Base-by-base conservation (phyloP, 2,329 filamentous ascomycete species). In the Monilinia polystroma region DNA sequence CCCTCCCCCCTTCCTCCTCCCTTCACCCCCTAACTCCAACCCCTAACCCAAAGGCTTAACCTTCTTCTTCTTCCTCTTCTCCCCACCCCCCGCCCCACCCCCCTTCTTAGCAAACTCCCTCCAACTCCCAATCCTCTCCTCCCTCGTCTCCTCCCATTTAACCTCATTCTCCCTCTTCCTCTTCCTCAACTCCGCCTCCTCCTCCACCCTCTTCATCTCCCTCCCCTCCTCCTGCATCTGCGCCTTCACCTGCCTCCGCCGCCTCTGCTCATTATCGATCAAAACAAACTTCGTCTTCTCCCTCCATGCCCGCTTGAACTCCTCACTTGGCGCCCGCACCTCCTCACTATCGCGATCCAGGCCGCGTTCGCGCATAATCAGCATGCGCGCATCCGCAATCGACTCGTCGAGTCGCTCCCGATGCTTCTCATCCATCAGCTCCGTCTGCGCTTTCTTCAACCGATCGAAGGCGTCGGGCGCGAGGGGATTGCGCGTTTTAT, bases 391-490 rank as follows among this genome's bases (percentile, higher is more conserved):
- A 78, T 99, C 95, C 49, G 94, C 91, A 73, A 98, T 98, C 73
- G 92, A 91, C 80, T 98, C 95, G 81, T 99, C 95, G 1, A 99
- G 88, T 47, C 87, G 85, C 69, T 85, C 86, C 68, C 95, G 92
- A 76, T 92, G 86, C 80, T 97, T 97, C 81, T 98, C 94, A 78
- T 99, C 95, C 82, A 96, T 90, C 5, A 99, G 86, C 73, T 92
- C 87, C 2, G 88, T 90, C 76, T 98, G 93, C 0, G 95, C 95
- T 80, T 98, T 97, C 76, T 97, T 97, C 38, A 99, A 85, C 12
- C 94, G 89, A 80, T 99, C 95, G 77, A 99, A 99, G 71, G 95
- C 95, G 75, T 98, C 95, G 4, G 95, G 94, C 0, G 95, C 95
- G 59, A 84, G 86, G 0, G 92, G 90, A 76, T 99, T 98, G 75